Conservation (phyloP, 129 eudicot species). For the Glebionis coronaria region DNA sequence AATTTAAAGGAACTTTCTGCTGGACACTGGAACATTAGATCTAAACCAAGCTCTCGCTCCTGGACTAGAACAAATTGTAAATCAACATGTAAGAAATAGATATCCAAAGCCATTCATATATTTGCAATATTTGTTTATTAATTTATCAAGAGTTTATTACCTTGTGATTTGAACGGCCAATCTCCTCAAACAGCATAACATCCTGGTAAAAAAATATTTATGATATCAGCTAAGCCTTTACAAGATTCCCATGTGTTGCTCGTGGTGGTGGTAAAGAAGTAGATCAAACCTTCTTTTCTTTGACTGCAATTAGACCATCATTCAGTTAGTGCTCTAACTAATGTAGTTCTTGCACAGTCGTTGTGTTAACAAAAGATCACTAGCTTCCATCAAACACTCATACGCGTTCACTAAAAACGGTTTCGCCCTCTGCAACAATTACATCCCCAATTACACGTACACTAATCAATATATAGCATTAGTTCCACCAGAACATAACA, state of each 20-base stretch:
- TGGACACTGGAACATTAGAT: too few species aligned
- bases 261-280: background rate
- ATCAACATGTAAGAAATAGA: too few species aligned
- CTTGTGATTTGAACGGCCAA: conserved; percentile 43
- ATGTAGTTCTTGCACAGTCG: conserved; percentile 46
- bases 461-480: background rate
- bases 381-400: conserved; percentile 48
- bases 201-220: conserved; percentile 41
- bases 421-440: conserved; percentile 60
- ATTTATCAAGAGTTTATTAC: conserved; percentile 19
- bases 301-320: conserved; percentile 48
- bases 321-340: conserved; percentile 52
- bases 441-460: background rate
- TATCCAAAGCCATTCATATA: background rate
- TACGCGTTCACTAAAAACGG: conserved; percentile 58
- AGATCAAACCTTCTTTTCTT: conserved; percentile 59
- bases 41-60: too few species aligned
- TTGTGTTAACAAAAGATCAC: conserved; percentile 36
- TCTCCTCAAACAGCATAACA: conserved; percentile 44
- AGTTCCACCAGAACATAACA: too few species aligned
- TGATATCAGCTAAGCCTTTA: background rate
- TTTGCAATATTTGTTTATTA: background rate
- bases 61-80: too few species aligned
- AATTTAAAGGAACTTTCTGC: too few species aligned
- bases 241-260: background rate